Base-by-base conservation (phyloP, 345 rosid genomes). In the Gossypium raimondii region DNA sequence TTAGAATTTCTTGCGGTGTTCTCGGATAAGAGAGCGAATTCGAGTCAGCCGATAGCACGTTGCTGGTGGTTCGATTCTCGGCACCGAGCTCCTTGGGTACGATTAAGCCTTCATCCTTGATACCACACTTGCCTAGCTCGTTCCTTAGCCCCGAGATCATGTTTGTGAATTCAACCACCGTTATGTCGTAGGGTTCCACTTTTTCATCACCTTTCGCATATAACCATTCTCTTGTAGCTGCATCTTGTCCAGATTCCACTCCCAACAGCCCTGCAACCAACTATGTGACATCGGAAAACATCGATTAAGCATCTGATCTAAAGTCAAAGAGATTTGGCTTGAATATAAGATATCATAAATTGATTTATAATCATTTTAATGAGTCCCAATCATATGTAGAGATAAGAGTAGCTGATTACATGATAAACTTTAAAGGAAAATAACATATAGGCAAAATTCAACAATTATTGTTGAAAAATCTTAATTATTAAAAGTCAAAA, bases 221-320 rank as follows among this genome's bases (percentile, higher is more conserved):
- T 0, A 92, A 76, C 13, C 86, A 63, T 12, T 88, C 61, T 75
- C 93, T 72, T 65, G 86, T 25, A 11, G 83, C 90, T 10, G 83
- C 90, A 73, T 92, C 97, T 76, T 92, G 94, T 24, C 89, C 93
- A 2, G 93, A 63, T 76, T 90, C 97, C 62, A 85, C 88, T 0
- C 89, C 94, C 76, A 88, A 72, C 18, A 92, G 78, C 6, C 79
- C 75, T 1, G 88, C 86, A 2, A 85, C 89, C 53, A 92, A 84
- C 93, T 88, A 65, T 11, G 6, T 34, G 41, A 34, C 41, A 34
- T 34, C 7, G 3, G 3, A 11, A 22, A 38, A 3, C 3, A 58
- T 20, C 0, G 8, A 22, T 1, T 20, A 4, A 6, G 27, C 10
- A 8, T 20, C 25, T 3, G 11, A 55, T 34, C 1, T 34, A 1